Percentiles rank a stretch among this genome's conserved stretches.
Evolutionary conservation across 108 stramenopile species (phyloP).

Genomic region (Nitzschia palea): DNA sequence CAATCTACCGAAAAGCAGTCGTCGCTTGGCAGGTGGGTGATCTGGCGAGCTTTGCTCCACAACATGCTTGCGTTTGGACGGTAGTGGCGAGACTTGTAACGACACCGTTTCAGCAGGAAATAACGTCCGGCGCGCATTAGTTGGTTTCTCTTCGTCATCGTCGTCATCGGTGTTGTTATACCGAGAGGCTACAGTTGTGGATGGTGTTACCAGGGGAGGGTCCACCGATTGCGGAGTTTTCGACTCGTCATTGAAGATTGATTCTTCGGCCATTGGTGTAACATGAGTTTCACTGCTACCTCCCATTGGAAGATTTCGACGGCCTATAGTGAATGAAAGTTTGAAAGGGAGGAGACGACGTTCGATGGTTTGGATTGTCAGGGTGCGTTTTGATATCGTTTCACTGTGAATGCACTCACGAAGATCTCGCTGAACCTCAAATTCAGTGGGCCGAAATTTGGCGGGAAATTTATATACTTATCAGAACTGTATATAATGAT

Average conservation of each 20-base stretch:
- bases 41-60: constrained; percentile 2
- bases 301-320: no score
- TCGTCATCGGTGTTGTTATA: neutral
- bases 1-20: constrained; percentile 42
- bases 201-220: constrained; percentile 9
- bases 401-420: no score
- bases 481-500: neutral
- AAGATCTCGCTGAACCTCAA: no score
- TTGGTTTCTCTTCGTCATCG: neutral
- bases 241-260: no score
- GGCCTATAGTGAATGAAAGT: no score
- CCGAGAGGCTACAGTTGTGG: neutral
- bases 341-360: no score
- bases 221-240: no score
- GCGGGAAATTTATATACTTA: neutral
- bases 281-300: no score
- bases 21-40: constrained; percentile 34
- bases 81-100: constrained; percentile 3
- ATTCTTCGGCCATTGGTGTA: no score
- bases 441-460: neutral
- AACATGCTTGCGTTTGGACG: neutral
- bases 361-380: no score
- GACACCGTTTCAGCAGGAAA: neutral
- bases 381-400: no score
- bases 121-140: constrained; percentile 4